phyloP scores from a whole-genome alignment of 1,284 basidiomycete species.

The Sparassis latifolia region DNA sequence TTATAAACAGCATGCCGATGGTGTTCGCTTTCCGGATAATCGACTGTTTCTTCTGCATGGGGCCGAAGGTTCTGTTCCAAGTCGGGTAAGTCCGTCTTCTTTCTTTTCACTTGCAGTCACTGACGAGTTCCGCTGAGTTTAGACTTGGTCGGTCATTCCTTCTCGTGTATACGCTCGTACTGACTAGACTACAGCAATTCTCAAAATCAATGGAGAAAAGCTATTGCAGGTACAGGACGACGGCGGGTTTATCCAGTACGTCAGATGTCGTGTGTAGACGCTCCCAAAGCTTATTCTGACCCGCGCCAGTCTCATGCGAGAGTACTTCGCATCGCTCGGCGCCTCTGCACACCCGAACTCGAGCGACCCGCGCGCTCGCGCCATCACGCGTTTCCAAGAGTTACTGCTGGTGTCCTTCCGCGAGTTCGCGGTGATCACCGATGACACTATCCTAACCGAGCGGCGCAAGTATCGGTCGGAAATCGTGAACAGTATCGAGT shows the following conservation, averaged over 20 bases:
- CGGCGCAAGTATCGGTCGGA: conserved; percentile 85
- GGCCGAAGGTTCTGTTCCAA: conserved; percentile 97
- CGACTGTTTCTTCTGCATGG: conserved; percentile 99
- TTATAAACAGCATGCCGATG: conserved; percentile 99
- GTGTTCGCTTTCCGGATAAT: conserved; percentile 98
- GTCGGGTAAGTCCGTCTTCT: conserved; percentile 61
- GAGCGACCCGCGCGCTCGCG: conserved; percentile 82
- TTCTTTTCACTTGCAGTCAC: neutral
- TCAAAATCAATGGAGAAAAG: conserved; percentile 97
- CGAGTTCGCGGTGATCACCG: conserved; percentile 95
- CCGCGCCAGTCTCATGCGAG: conserved; percentile 75
- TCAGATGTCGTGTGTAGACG: conserved; percentile 14
- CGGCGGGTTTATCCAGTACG: conserved; percentile 90
- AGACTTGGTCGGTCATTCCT: conserved; percentile 38
- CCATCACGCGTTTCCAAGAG: conserved; percentile 98
- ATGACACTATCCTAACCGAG: conserved; percentile 90
- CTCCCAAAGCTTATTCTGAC: neutral
- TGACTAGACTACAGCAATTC: conserved; percentile 58
- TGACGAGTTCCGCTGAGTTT: conserved; percentile 3
- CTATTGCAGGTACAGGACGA: conserved; percentile 96
- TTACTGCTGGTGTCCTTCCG: conserved; percentile 93
- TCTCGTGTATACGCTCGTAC: neutral
- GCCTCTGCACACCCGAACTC: conserved; percentile 93
- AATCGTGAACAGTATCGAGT: conserved; percentile 91
- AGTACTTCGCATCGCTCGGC: conserved; percentile 91